Percentiles rank a stretch among this genome's conserved stretches.
These are phyloP conservation scores for Yamadazyma endophytica DNA, from an alignment of 805 yeast species.

Conservation along the genomic window DNA sequence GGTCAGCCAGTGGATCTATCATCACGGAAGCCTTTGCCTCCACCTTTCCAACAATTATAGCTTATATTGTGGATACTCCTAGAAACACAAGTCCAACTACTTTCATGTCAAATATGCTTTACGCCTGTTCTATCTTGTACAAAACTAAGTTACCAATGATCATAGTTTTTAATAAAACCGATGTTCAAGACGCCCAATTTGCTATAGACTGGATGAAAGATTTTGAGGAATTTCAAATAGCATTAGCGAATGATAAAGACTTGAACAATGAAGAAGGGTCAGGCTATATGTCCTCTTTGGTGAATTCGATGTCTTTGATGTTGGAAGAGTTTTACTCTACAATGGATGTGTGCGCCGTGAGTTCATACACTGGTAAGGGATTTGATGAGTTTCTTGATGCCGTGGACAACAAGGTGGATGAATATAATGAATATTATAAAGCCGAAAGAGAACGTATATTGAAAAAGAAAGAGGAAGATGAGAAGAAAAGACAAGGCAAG, in stretches of 20 bases:
- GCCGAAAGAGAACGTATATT: conserved; percentile 81
- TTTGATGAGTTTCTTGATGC: conserved; percentile 85
- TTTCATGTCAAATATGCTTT: conserved; percentile 96
- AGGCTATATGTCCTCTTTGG: conserved; percentile 91
- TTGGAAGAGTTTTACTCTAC: conserved; percentile 94
- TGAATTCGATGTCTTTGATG: conserved; percentile 94
- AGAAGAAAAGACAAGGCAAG: conserved; percentile 65
- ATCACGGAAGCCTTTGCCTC: conserved; percentile 96
- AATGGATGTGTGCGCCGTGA: conserved; percentile 87
- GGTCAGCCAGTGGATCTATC: conserved; percentile 97
- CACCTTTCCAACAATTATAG: conserved; percentile 91
- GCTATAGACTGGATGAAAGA: conserved; percentile 98
- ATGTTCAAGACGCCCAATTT: conserved; percentile 76
- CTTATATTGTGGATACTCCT: conserved; percentile 95
- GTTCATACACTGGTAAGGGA: conserved; percentile 91
- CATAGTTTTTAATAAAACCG: conserved; percentile 92
- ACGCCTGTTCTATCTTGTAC: conserved; percentile 94
- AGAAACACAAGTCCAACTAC: conserved; percentile 92
- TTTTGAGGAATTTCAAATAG: conserved; percentile 85
- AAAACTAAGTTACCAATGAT: conserved; percentile 97
- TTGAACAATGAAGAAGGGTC: conserved; percentile 58
- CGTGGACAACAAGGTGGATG: conserved; percentile 83
- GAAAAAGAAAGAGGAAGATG: conserved; percentile 72
- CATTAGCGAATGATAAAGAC: conserved; percentile 65
- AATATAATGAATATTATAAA: conserved; percentile 77